Evolutionary conservation across 306 rosid species (phyloP).

Genomic region (Argentina anserina): DNA sequence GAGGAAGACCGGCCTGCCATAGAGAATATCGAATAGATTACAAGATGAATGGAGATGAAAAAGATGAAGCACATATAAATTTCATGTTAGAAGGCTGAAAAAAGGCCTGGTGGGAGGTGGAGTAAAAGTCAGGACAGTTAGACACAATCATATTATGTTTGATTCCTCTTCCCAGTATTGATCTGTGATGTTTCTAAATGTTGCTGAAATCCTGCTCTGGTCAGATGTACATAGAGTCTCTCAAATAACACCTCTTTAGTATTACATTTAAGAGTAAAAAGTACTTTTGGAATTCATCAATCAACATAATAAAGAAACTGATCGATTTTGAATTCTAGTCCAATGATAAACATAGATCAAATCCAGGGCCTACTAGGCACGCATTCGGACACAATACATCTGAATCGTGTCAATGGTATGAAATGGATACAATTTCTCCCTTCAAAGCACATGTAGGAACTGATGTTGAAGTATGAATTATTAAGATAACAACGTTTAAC

Average conservation of each 20-base stretch:
- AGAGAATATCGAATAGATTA: conserved; percentile 14
- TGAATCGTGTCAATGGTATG: background rate
- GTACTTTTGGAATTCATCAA: background rate
- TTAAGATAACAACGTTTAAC: background rate
- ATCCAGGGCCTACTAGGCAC: background rate
- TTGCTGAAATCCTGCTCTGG: background rate
- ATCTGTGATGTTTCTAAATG: background rate
- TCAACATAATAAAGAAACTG: background rate
- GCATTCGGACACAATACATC: background rate
- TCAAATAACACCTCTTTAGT: background rate
- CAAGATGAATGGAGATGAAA: conserved; percentile 8
- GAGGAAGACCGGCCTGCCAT: conserved; percentile 91
- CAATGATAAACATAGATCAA: background rate
- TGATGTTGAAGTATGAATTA: background rate
- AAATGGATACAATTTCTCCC: background rate
- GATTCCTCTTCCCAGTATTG: background rate
- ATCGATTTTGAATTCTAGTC: background rate
- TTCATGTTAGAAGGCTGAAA: background rate
- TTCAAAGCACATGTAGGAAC: background rate
- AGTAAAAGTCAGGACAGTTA: background rate
- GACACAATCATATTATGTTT: background rate
- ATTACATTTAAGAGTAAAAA: background rate
- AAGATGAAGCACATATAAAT: background rate
- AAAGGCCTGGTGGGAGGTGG: background rate
- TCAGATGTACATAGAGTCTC: background rate